Base-by-base conservation (phyloP, 106 monocot genomes). In the Iris macrosiphon region DNA sequence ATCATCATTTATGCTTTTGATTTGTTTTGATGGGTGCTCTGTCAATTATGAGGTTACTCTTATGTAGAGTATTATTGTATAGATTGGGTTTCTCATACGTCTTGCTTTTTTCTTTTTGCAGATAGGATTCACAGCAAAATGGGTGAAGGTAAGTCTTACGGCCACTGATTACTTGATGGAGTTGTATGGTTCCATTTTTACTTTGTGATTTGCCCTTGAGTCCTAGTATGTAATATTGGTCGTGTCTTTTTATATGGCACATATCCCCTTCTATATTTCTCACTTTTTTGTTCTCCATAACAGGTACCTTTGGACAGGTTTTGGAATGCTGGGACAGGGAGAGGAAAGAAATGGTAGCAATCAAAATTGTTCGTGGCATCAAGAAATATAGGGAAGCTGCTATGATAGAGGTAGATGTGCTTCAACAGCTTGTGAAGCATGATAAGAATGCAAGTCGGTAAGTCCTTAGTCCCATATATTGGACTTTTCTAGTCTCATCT, bases 231-330 rank as follows among this genome's bases (percentile, higher is more conserved):
- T n/a, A n/a, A n/a, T n/a, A n/a, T n/a, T n/a, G n/a, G n/a, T n/a
- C n/a, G 6, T 20, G 35, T 37, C 55, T 35, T 55, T 35, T 37
- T 49, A 1, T n/a, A 4, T 34, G 3, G 19, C 16, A 14, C 17
- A 22, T 45, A 4, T 8, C 21, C 37, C 17, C 23, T 60, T 29
- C 9, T 30, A 13, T 43, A 39, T 50, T 34, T 37, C 20, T 16
- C 21, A 57, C 12, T 1, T 42, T 42, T 38, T n/a, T n/a, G n/a
- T n/a, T 47, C 55, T 10, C 6, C 27, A 4, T 18, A 55, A 40
- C 61, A 96, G 95, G 95, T 71, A 96, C 95, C 0, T 96, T 96
- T 71, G 95, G 95, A 18, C 89, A 82, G 60, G 96, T 96, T 11
- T 59, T 96, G 55, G 96, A 96, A 71, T 96, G 96, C 41, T 96